Base-by-base conservation (phyloP, 371 early-diverging fungal genomes). In the Circinella umbellata region DNA sequence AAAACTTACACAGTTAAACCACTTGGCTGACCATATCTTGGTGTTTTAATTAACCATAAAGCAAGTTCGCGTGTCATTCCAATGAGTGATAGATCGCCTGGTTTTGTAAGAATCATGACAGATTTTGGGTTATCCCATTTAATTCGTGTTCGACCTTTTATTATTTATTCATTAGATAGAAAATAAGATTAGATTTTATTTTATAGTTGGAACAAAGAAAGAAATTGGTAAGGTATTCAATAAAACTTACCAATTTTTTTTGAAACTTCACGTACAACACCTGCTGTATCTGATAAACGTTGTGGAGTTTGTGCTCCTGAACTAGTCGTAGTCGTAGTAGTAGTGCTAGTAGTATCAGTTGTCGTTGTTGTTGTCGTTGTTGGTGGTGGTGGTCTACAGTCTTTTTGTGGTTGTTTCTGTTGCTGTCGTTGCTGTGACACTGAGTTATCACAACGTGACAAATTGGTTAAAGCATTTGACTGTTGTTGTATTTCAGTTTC, bases 101-200 rank as follows among this genome's bases (percentile, higher is more conserved):
- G 90, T 77, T 98, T 98, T 13, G 96, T 95, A 37, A 98, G 95
- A 46, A 98, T 88, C 90, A 98, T 90, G 17, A 93, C 88, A 3
- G 89, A 88, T 62, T 86, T 85, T 6, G 91, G 88, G 35, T 80
- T 80, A 37, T 92, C 93, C 91, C 92, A 91, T 64, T 86, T 80
- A n/a, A 85, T 74, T 20, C 77, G 67, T 13, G 83, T 76, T 55
- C 74, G 77, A 15, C 84, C 84, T 83, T 46, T 27, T 27, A 27
- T 27, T 27, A 27, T 27, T 27, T 27, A 27, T 27, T 27, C 27
- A 27, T 27, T 15, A 47, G 1, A 15, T 9, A 15, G 11, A 47
- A 1, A 3, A 47, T 15, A 47, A 15, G 11, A 15, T 47, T 18
- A 20, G 17, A 8, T 54, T 54, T 54, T 14, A 20, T 54, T 54